These are phyloP conservation scores for Pseudofabraea citricarpa DNA, from an alignment of 2,329 filamentous ascomycete genomes.

Conservation along the genomic window DNA sequence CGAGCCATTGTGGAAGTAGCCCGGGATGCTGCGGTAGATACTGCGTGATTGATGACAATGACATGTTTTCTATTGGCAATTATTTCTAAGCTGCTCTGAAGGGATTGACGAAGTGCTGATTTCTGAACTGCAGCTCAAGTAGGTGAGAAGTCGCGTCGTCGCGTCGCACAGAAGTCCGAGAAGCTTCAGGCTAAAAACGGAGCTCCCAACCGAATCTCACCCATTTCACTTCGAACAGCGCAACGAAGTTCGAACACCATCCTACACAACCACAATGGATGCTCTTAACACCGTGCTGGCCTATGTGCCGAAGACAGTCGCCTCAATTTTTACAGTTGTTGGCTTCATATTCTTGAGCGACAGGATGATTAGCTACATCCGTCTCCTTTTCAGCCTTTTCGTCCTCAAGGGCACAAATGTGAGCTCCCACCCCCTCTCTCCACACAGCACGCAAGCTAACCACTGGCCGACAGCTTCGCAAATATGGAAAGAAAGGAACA, in stretches of 20 bases:
- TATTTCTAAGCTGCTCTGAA: too few relatives aligned
- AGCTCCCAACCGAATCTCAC: slow-evolving; percentile 18
- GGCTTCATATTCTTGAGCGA: slow-evolving; percentile 55
- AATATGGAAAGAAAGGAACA: slow-evolving; percentile 84
- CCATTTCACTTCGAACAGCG: neutral
- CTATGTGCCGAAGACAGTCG: slow-evolving; percentile 13
- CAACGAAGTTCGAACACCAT: too few relatives aligned
- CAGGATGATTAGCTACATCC: slow-evolving; percentile 53
- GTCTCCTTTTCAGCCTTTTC: slow-evolving; percentile 63
- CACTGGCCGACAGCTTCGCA: slow-evolving; percentile 59
- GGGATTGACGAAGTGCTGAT: too few relatives aligned
- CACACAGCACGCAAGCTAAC: slow-evolving; percentile 4
- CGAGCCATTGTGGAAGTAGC: slow-evolving; percentile 59
- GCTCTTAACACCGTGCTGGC: slow-evolving; percentile 11
- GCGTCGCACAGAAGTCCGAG: neutral
- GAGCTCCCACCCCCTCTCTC: slow-evolving; percentile 24
- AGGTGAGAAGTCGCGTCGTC: neutral
- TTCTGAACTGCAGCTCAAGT: neutral
- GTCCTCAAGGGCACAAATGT: slow-evolving; percentile 60
- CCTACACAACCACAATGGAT: slow-evolving; percentile 14
- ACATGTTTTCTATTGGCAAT: too few relatives aligned
- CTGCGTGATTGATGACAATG: slow-evolving; percentile 14
- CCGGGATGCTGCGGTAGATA: slow-evolving; percentile 34
- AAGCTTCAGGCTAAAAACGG: slow-evolving; percentile 12
- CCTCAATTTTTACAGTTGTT: slow-evolving; percentile 35